Conservation (phyloP, 805 yeast genomes). For the Yamadazyma akitaensis region DNA sequence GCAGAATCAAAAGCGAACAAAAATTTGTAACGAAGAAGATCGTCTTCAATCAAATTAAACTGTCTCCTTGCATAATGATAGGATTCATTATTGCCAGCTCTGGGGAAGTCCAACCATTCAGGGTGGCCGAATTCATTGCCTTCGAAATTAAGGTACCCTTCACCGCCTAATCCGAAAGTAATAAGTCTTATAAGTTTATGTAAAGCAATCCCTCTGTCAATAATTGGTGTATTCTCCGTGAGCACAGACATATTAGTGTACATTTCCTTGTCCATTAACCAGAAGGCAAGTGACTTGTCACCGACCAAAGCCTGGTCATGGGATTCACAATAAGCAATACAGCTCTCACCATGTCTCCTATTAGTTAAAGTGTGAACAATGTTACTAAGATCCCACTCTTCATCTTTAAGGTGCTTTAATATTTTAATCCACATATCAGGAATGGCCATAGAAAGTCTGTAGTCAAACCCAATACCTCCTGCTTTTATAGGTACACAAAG, state of each 20-base stretch:
- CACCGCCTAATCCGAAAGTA: slow-evolving; percentile 93
- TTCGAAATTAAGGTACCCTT: slow-evolving; percentile 92
- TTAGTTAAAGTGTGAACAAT: slow-evolving; percentile 82
- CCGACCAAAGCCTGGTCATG: slow-evolving; percentile 98
- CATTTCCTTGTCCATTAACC: slow-evolving; percentile 99
- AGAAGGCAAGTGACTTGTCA: slow-evolving; percentile 92
- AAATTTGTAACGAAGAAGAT: slow-evolving; percentile 72
- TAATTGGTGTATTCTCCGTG: slow-evolving; percentile 66
- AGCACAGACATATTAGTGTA: slow-evolving; percentile 88
- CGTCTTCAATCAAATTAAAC: slow-evolving; percentile 81
- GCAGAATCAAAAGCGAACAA: slow-evolving; percentile 81
- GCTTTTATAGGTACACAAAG: slow-evolving; percentile 65
- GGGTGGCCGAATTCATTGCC: slow-evolving; percentile 99
- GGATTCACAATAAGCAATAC: slow-evolving; percentile 89
- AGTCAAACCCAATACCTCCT: slow-evolving; percentile 95
- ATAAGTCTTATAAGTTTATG: slow-evolving; percentile 88
- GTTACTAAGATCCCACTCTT: slow-evolving; percentile 84
- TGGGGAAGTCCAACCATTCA: slow-evolving; percentile 97
- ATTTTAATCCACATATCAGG: slow-evolving; percentile 99
- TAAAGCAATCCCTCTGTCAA: slow-evolving; percentile 86
- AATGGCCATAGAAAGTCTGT: slow-evolving; percentile 92
- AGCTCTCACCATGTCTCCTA: slow-evolving; percentile 82
- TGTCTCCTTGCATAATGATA: slow-evolving; percentile 95
- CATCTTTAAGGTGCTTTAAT: slow-evolving; percentile 78
- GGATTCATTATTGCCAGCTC: slow-evolving; percentile 81